These are phyloP conservation scores for Suillus weaverae DNA, from an alignment of 768 basidiomycete species.

Conservation along the genomic window DNA sequence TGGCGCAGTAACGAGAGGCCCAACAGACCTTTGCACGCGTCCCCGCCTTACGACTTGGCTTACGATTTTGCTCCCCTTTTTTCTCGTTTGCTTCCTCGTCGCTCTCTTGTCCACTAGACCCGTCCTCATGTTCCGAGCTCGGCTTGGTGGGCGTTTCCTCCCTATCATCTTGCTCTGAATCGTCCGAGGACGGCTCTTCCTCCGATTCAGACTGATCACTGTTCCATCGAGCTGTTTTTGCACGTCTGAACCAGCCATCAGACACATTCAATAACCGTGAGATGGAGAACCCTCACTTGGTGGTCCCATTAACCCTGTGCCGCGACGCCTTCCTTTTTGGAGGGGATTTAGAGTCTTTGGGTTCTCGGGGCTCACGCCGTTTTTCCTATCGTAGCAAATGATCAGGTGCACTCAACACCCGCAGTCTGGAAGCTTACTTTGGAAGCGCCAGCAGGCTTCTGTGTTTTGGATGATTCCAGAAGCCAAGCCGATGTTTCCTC, in stretches of 20 bases:
- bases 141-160: conserved; percentile 23
- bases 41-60: conserved; percentile 40
- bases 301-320: conserved; percentile 26
- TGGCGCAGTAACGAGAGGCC: neutral
- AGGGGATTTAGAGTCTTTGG: conserved; percentile 51
- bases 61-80: conserved; percentile 33
- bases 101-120: conserved; percentile 29
- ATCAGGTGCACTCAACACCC: neutral
- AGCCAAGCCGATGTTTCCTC: conserved; percentile 61
- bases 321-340: conserved; percentile 55
- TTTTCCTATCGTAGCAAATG: conserved; percentile 34
- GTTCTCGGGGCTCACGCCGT: conserved; percentile 37
- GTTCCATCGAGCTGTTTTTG: conserved; percentile 30
- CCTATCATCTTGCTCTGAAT: conserved; percentile 43
- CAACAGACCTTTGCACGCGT: conserved; percentile 40
- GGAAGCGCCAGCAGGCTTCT: conserved; percentile 32
- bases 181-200: conserved; percentile 26
- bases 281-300: conserved; percentile 22
- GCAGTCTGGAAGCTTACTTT: conserved; percentile 25
- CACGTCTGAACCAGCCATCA: conserved; percentile 25
- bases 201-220: conserved; percentile 35
- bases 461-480: conserved; percentile 42
- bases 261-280: neutral
- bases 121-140: conserved; percentile 43
- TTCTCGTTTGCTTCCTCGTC: conserved; percentile 31